Base-by-base conservation (phyloP, 2,329 filamentous ascomycete species). In the Penicillium expansum region DNA sequence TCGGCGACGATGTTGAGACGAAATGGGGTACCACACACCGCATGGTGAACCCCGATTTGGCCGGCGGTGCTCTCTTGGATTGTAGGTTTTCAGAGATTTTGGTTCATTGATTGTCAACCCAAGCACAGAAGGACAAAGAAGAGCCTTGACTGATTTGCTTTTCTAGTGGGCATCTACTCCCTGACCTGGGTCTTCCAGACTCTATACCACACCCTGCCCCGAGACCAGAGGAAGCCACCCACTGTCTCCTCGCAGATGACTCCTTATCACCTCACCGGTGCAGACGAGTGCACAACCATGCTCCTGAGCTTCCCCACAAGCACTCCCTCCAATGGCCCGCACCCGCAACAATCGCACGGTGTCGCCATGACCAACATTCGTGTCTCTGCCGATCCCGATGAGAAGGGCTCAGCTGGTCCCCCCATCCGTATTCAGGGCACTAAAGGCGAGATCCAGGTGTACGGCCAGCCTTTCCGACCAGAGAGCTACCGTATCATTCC, bases 121-220 rank as follows among this genome's bases (percentile, higher is more conserved):
- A 14, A 32, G 13, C 4, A 47, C 4, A 22, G 14, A 47, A 22
- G 32, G 27, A 20, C 6, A 30, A 32, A 22, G 24, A 20, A 32
- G 9, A 18, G n/a, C 14, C 8, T 39, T 43, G 29, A 18, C 53
- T 50, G 24, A 48, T 33, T 9, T 14, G 7, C 16, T 27, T 14
- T 35, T 27, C 11, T 30, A 77, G 75, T 96, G 56, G 92, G 92
- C 59, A 89, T 96, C 74, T 96, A 96, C 78, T 85, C 90, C 45
- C 77, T 96, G 60, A 95, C 91, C 32, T 96, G 92, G 92, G 83
- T 94, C 48, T 95, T 93, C 82, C 91, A 96, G 76, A 88, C 88
- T 43, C 82, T 96, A 29, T 96, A 96, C 76, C 90, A 92, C 73
- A 85, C 89, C 3, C 88, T 92, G 69, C 82, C 86, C 2, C 80